These are phyloP conservation scores for Leishmania amazonensis DNA, from an alignment of 208 protist genomes.

Conservation along the genomic window DNA sequence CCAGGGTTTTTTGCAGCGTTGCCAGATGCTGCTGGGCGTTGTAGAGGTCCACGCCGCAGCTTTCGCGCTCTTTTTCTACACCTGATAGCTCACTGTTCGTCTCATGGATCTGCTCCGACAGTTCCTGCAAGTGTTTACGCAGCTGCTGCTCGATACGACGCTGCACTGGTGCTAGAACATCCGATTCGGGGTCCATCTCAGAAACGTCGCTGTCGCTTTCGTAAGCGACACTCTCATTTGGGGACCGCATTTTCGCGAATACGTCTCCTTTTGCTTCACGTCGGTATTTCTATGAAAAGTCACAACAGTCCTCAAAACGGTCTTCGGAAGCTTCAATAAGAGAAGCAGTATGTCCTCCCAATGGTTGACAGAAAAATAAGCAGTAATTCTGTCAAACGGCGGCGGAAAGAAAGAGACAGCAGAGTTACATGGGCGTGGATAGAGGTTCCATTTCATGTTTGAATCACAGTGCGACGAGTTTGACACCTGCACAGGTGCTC, in stretches of 20 bases:
- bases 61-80: slow-evolving; percentile 86
- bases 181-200: slow-evolving; percentile 90
- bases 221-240: slow-evolving; percentile 48
- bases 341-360: not conserved
- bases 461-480: not conserved
- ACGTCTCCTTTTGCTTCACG: not conserved
- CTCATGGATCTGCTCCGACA: slow-evolving; percentile 86
- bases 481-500: not conserved
- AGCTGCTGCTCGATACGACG: slow-evolving; percentile 90
- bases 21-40: slow-evolving; percentile 95
- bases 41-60: slow-evolving; percentile 95
- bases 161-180: slow-evolving; percentile 85
- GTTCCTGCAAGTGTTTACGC: slow-evolving; percentile 83
- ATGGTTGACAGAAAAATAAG: not conserved
- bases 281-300: not conserved
- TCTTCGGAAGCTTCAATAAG: not conserved
- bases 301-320: not conserved
- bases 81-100: slow-evolving; percentile 74
- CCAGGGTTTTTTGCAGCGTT: slow-evolving; percentile 92
- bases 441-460: not conserved
- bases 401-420: not conserved
- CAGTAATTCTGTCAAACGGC: not conserved
- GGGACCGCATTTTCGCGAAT: slow-evolving; percentile 23
- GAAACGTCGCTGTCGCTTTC: slow-evolving; percentile 84
- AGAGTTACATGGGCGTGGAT: not conserved